Conservation (phyloP, 2,329 filamentous ascomycete species). For the Ascochyta fabae region DNA sequence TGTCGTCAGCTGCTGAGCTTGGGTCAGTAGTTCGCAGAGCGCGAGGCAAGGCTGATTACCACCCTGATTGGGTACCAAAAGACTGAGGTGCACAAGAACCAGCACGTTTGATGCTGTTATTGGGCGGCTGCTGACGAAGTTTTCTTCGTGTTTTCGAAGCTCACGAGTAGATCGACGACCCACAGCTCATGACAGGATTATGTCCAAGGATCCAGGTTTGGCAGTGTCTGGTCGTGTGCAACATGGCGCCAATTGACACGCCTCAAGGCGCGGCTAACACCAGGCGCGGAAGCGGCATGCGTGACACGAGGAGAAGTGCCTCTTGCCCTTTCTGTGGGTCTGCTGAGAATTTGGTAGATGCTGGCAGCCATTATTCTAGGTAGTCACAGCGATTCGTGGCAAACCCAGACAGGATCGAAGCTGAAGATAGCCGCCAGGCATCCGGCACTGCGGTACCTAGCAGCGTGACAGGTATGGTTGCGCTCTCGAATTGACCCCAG, state of each 20-base stretch:
- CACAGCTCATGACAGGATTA: conserved; percentile 12
- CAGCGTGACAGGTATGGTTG: conserved; percentile 5
- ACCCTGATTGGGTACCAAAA: conserved; percentile 12
- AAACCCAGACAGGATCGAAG: neutral
- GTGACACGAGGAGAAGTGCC: conserved; percentile 5
- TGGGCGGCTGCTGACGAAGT: neutral
- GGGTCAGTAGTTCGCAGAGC: conserved; percentile 13
- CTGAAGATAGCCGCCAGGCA: neutral
- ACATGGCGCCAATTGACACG: conserved; percentile 16
- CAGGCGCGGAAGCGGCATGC: conserved; percentile 14
- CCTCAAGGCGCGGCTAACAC: conserved; percentile 11
- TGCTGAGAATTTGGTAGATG: neutral
- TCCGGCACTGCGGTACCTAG: conserved; percentile 7
- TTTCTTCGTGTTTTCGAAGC: conserved; percentile 9
- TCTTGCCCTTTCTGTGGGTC: neutral
- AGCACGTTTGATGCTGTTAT: neutral
- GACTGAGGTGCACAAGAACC: neutral
- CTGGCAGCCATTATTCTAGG: too few relatives aligned
- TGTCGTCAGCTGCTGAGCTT: conserved; percentile 15
- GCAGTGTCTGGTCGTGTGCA: conserved; percentile 3
- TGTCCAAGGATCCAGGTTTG: conserved; percentile 9
- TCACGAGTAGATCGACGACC: conserved; percentile 9
- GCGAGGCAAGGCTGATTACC: conserved; percentile 11
- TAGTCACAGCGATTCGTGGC: neutral
- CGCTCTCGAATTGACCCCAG: neutral